Evolutionary conservation across 2,329 filamentous ascomycete species (phyloP).

Genomic region (Aspergillus puulaauensis): DNA sequence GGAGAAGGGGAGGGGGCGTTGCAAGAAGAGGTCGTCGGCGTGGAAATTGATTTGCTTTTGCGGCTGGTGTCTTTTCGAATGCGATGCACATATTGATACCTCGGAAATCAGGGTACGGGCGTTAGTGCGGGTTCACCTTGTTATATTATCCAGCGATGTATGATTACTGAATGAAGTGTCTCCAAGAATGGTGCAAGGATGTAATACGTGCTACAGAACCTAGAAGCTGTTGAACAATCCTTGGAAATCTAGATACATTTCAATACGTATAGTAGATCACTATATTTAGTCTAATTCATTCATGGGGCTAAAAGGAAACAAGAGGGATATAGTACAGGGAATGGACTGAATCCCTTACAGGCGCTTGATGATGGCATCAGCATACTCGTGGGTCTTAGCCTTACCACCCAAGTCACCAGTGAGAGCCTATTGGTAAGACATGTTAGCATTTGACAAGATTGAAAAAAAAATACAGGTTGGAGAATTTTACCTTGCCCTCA

Average conservation of each 20-base stretch:
- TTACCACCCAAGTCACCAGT: slow-evolving; percentile 96
- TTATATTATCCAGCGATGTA: neutral
- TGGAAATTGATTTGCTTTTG: slow-evolving; percentile 17
- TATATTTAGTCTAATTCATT: slow-evolving; percentile 39
- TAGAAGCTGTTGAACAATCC: slow-evolving; percentile 4
- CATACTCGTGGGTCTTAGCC: slow-evolving; percentile 93
- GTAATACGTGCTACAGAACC: neutral
- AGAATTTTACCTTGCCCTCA: slow-evolving; percentile 75
- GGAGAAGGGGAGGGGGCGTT: slow-evolving; percentile 35
- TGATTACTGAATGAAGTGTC: neutral
- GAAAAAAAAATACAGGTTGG: too few relatives aligned
- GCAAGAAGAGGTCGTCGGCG: slow-evolving; percentile 38
- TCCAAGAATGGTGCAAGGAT: neutral
- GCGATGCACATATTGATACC: slow-evolving; percentile 26
- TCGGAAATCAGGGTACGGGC: slow-evolving; percentile 17
- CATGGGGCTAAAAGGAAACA: slow-evolving; percentile 32
- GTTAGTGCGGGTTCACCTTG: slow-evolving; percentile 9
- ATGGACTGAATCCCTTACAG: slow-evolving; percentile 42
- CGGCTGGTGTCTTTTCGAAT: neutral
- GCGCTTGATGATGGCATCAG: slow-evolving; percentile 79
- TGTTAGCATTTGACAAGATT: neutral
- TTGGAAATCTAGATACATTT: slow-evolving; percentile 31
- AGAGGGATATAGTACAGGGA: slow-evolving; percentile 39
- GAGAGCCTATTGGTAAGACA: slow-evolving; percentile 55
- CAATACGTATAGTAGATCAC: slow-evolving; percentile 36